phyloP scores from a whole-genome alignment of 2,329 filamentous ascomycete genomes.

The Xylaria sp. region DNA sequence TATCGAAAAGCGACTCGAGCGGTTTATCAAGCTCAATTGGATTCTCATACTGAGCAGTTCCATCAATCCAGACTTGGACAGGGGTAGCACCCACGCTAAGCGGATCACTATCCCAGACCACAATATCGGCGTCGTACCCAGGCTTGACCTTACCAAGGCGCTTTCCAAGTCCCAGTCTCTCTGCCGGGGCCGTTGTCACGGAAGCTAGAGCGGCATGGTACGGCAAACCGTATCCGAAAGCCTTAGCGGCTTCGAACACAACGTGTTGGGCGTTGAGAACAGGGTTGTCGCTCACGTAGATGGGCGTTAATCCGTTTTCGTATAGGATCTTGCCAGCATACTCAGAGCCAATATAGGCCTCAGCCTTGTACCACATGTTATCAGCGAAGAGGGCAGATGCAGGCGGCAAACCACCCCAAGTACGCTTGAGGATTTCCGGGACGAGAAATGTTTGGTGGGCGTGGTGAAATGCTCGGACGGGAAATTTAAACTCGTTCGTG shows the following conservation, averaged over 20 bases:
- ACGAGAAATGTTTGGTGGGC: slow-evolving; percentile 75
- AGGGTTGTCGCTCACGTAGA: slow-evolving; percentile 78
- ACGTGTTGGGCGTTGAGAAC: slow-evolving; percentile 77
- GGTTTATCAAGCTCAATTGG: slow-evolving; percentile 67
- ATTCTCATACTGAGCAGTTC: slow-evolving; percentile 66
- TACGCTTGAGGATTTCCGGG: slow-evolving; percentile 71
- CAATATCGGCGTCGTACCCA: slow-evolving; percentile 71
- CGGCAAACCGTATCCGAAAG: slow-evolving; percentile 68
- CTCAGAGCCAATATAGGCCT: slow-evolving; percentile 73
- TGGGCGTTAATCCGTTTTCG: slow-evolving; percentile 71
- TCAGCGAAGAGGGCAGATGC: slow-evolving; percentile 75
- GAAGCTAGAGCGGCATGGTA: slow-evolving; percentile 69
- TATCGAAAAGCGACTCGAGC: slow-evolving; percentile 51
- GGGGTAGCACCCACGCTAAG: slow-evolving; percentile 69
- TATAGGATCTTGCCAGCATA: slow-evolving; percentile 74
- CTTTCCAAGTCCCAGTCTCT: slow-evolving; percentile 66
- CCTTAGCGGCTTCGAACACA: slow-evolving; percentile 72
- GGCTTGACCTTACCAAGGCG: slow-evolving; percentile 70
- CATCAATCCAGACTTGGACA: slow-evolving; percentile 73
- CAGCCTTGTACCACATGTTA: slow-evolving; percentile 78
- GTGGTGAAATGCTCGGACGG: slow-evolving; percentile 75
- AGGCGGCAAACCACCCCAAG: slow-evolving; percentile 65
- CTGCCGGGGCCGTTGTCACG: slow-evolving; percentile 69
- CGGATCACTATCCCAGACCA: slow-evolving; percentile 72
- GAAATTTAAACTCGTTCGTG: slow-evolving; percentile 77